Conservation (phyloP, 2,329 filamentous ascomycete genomes). For the Albophoma yamanashiensis region DNA sequence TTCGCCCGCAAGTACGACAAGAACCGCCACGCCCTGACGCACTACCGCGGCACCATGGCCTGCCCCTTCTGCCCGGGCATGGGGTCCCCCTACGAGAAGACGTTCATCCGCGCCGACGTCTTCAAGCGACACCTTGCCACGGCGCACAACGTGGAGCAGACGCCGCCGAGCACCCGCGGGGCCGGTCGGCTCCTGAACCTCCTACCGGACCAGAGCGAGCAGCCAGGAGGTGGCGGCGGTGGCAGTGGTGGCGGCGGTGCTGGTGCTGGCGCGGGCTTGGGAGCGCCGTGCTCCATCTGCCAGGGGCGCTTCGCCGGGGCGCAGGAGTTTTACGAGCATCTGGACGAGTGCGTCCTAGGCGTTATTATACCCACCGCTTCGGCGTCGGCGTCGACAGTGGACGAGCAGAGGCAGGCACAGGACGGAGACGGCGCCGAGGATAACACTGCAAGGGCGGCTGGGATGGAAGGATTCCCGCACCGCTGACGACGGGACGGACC, state of each 20-base stretch:
- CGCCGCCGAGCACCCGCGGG: constrained; percentile 69
- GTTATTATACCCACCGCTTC: constrained; percentile 37
- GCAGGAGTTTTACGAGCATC: constrained; percentile 95
- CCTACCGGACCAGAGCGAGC: background rate
- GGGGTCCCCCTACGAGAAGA: constrained; percentile 81
- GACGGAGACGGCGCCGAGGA: background rate
- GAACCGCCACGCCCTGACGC: constrained; percentile 89
- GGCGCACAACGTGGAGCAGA: constrained; percentile 90
- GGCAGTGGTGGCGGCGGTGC: background rate
- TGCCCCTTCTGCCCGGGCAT: constrained; percentile 91
- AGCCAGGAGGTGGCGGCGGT: background rate
- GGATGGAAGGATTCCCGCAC: background rate
- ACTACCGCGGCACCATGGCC: constrained; percentile 97
- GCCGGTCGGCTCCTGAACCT: constrained; percentile 7
- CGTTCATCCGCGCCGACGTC: constrained; percentile 91
- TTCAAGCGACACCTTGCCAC: constrained; percentile 94
- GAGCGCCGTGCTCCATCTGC: constrained; percentile 87
- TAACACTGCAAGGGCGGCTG: background rate
- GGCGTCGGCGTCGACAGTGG: background rate
- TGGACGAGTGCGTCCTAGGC: constrained; percentile 57
- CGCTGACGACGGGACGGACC: background rate
- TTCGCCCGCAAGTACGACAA: constrained; percentile 98
- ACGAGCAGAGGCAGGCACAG: background rate
- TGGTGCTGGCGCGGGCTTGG: constrained; percentile 26
- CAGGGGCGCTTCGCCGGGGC: constrained; percentile 67